Evolutionary conservation across 169 alveolate genomes (phyloP), one percentile per base, ranked within the genome.

Genomic region (Eimeria necatrix): DNA sequence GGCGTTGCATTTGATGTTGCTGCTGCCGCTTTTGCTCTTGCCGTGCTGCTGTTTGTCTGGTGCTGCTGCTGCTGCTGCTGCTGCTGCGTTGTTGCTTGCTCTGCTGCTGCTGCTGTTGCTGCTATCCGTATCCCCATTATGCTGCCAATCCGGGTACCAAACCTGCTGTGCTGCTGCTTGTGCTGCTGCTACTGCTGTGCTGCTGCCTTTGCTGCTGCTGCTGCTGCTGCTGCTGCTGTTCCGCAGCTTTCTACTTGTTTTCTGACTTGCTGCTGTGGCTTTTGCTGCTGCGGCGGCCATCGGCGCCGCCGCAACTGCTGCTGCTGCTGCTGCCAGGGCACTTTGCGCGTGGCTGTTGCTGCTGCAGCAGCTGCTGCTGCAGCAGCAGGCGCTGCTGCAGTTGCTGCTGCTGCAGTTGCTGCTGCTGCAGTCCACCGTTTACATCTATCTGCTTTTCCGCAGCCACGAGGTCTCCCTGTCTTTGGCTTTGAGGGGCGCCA

Each of bases 401-500:
- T 8, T 14, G 8, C 64, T 56, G 14, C 64, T 56, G 64, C 64
- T 8, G 64, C 14, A 14, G 8, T 14, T 56, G 20, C 14, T 9
- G 8, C 76, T 9, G 46, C 26, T n/a, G 41, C 8, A 3, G 46
- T 61, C 73, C n/a, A 4, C 73, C 56, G 5, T 8, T 16, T 16
- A 14, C 64, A 16, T 12, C 26, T 49, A 60, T 48, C 7, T 76
- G 22, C 61, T 16, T 41, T 76, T 76, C 61, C 22, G 3, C 86
- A 76, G 86, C 24, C 86, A 76, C 24, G 86, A 76, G 24, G 86
- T 76, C 26, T 76, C 86, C 12, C 86, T 76, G 9, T 76, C 86
- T 3, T 60, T 76, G 56, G 86, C 86, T 3, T 14, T 76, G 60
- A 16, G 86, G 26, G 61, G 86, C 32, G 24, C 61, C 26, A 32